Evolutionary conservation across 1,284 basidiomycete species (phyloP), one percentile per base, ranked within the genome.

Genomic region (Cryptococcus sp.): DNA sequence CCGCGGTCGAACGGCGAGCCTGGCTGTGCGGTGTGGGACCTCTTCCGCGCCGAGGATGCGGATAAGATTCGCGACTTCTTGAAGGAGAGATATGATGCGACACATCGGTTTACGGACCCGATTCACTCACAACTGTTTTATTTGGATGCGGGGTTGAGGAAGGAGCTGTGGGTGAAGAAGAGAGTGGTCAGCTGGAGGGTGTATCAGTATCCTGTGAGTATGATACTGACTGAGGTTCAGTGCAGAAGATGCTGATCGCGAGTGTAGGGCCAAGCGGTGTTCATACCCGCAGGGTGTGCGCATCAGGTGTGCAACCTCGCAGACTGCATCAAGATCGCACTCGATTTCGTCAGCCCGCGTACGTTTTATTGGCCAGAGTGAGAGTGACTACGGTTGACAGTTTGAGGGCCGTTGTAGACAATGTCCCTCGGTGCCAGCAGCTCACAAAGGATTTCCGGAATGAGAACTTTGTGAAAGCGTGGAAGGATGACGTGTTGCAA

Each of bases 401-500:
- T 38, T 6, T 9, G 28, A 33, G 4, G 5, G 4, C 28, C 21
- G 15, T 50, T 45, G 15, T 49, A 77, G 89, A 97, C 78, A 96
- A 95, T 70, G 86, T 96, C 38, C 81, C 80, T 52, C 82, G 89
- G 21, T 95, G 91, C 76, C 89, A 90, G 75, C 81, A 82, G 73
- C 80, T 96, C 52, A 91, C 89, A 52, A 81, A 82, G 60, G 94
- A 97, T 78, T 97, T 96, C 79, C 83, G 92, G 56, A 84, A 85
- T 69, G 87, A 93, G 77, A 94, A 95, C 68, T 85, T 87, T 69
- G 82, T 82, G 44, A 85, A 85, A 79, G 86, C 84, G 39, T 97
- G 93, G 93, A 94, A 94, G 77, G 89, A 94, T 71, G 93, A 97
- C 70, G 89, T 95, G 3, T 79, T 97, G 63, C 91, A 95, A 78